These are phyloP conservation scores for Apiotrichum mycotoxinovorans DNA, from an alignment of 1,284 basidiomycete species.

Conservation along the genomic window DNA sequence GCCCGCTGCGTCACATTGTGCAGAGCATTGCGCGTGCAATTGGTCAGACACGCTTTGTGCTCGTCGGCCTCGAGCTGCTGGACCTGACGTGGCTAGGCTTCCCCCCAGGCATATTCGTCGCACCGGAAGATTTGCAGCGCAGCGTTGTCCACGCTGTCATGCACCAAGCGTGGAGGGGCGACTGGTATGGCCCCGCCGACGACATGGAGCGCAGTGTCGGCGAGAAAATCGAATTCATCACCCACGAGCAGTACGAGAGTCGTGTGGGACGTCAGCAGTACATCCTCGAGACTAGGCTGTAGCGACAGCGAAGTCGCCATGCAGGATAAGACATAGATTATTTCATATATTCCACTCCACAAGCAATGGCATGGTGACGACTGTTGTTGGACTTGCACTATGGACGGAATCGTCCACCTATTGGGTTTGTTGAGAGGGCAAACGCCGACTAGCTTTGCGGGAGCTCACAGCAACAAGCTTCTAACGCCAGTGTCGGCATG, in stretches of 20 bases:
- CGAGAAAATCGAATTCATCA: not conserved
- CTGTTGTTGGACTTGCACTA: too few species aligned
- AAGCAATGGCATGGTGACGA: too few species aligned
- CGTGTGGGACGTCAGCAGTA: not conserved
- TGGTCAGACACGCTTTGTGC: not conserved
- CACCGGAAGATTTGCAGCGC: not conserved
- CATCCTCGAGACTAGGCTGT: not conserved
- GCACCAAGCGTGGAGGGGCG: not conserved
- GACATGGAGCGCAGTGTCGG: not conserved
- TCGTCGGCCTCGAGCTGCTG: slow-evolving; percentile 2
- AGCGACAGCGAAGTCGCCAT: too few species aligned
- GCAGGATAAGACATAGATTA: slow-evolving; percentile 25
- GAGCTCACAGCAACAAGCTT: too few species aligned
- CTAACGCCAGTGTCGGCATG: too few species aligned
- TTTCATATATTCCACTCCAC: not conserved
- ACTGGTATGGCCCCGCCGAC: slow-evolving; percentile 3
- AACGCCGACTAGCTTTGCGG: too few species aligned
- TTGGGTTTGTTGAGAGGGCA: too few species aligned
- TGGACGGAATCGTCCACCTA: too few species aligned
- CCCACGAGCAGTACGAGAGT: not conserved
- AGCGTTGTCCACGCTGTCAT: not conserved
- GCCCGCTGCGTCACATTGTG: not conserved
- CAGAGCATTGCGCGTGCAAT: not conserved
- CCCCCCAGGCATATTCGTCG: not conserved
- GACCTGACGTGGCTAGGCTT: not conserved